Conservation (phyloP, 495 filamentous ascomycete species). For the Pseudoneurospora amorphoporcata region DNA sequence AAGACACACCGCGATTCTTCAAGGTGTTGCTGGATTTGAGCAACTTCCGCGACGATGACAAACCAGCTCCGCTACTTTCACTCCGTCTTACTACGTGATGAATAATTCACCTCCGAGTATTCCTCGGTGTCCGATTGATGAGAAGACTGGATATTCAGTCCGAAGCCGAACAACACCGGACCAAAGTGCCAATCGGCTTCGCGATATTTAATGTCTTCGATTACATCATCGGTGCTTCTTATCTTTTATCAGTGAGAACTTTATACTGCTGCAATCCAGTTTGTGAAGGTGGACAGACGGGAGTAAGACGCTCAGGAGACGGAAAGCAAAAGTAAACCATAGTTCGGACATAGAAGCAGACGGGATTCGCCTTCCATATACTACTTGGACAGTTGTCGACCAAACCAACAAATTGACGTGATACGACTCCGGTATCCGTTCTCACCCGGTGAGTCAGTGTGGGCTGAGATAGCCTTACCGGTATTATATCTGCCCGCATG, state of each 20-base stretch:
- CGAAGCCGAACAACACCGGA: background rate
- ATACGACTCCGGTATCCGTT: background rate
- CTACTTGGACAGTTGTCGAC: background rate
- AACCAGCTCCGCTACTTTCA: background rate
- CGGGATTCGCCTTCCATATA: background rate
- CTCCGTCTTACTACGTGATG: background rate
- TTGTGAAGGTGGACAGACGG: background rate
- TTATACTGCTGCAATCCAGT: background rate
- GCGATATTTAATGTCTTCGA: background rate
- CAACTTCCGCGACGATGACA: background rate
- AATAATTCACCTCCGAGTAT: background rate
- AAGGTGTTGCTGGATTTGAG: background rate
- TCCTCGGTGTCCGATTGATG: background rate
- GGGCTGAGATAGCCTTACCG: no score
- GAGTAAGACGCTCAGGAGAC: background rate
- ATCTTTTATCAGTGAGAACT: background rate
- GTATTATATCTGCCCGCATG: no score
- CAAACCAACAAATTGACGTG: background rate
- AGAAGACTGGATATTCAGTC: background rate
- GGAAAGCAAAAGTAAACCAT: background rate
- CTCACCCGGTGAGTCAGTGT: background rate
- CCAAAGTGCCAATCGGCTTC: background rate
- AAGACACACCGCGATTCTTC: background rate
- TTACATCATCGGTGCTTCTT: background rate
- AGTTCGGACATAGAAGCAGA: background rate